These are phyloP conservation scores for Hyaloscypha bicolor DNA, from an alignment of 495 filamentous ascomycete species.

Conservation along the genomic window DNA sequence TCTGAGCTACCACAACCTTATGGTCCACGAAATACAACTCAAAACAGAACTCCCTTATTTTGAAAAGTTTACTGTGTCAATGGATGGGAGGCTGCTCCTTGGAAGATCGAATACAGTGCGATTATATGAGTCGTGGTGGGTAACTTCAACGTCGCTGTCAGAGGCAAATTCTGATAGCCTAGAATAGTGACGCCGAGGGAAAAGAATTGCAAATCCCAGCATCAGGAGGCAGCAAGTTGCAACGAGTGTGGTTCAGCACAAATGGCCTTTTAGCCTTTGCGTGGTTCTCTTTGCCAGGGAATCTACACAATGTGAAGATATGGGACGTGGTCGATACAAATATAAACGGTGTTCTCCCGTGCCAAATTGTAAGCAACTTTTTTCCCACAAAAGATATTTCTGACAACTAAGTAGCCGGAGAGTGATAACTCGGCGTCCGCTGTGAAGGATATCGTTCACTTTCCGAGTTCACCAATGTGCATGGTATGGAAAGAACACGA, in stretches of 20 bases:
- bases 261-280: constrained; percentile 5
- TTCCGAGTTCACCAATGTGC: constrained; percentile 3
- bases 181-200: no score
- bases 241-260: constrained; percentile 10
- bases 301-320: background rate
- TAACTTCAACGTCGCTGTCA: no score
- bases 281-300: background rate
- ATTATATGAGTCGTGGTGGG: no score
- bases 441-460: background rate
- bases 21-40: background rate
- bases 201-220: no score
- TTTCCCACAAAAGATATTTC: no score
- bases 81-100: background rate
- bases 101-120: no score
- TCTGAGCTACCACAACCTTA: background rate
- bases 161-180: no score
- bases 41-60: background rate
- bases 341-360: background rate
- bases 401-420: background rate
- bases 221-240: no score
- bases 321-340: constrained; percentile 1
- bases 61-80: constrained; percentile 2
- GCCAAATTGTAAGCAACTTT: background rate
- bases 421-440: background rate
- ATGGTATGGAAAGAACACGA: constrained; percentile 4